Conservation (phyloP, 495 filamentous ascomycete genomes). For the Podospora australis region DNA sequence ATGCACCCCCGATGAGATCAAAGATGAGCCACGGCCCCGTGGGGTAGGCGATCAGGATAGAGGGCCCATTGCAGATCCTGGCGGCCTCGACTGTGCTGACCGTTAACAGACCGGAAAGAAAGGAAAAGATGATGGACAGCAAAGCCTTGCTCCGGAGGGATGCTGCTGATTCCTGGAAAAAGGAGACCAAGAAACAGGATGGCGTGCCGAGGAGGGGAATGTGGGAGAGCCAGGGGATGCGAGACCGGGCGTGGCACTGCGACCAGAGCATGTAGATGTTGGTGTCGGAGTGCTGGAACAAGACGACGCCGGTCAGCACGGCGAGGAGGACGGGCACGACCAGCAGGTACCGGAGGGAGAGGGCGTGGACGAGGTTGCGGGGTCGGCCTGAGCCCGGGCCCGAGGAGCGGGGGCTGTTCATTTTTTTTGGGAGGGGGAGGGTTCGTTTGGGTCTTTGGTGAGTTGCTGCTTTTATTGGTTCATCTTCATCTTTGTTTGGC, state of each 20-base stretch:
- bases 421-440: no score
- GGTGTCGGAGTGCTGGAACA: slow-evolving; percentile 29
- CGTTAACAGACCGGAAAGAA: slow-evolving; percentile 30
- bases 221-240: slow-evolving; percentile 27
- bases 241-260: slow-evolving; percentile 36
- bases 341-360: slow-evolving; percentile 25
- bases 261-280: slow-evolving; percentile 36
- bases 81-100: slow-evolving; percentile 33
- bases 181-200: slow-evolving; percentile 34
- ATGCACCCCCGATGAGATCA: slow-evolving; percentile 33
- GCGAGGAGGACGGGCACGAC: slow-evolving; percentile 27
- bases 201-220: slow-evolving; percentile 31
- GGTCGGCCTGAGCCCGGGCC: slow-evolving; percentile 13
- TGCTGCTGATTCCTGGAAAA: slow-evolving; percentile 28
- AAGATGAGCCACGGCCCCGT: slow-evolving; percentile 34
- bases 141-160: slow-evolving; percentile 19
- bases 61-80: slow-evolving; percentile 29
- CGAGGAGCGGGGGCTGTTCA: not conserved
- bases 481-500: slow-evolving; percentile 15
- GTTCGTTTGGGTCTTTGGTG: no score
- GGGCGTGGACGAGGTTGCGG: slow-evolving; percentile 15
- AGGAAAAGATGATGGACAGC: slow-evolving; percentile 25
- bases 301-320: slow-evolving; percentile 19
- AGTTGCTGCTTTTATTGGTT: slow-evolving; percentile 25
- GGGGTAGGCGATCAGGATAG: slow-evolving; percentile 28